These are phyloP conservation scores for Eucalyptus viminalis DNA, from an alignment of 345 rosid species.

Conservation along the genomic window DNA sequence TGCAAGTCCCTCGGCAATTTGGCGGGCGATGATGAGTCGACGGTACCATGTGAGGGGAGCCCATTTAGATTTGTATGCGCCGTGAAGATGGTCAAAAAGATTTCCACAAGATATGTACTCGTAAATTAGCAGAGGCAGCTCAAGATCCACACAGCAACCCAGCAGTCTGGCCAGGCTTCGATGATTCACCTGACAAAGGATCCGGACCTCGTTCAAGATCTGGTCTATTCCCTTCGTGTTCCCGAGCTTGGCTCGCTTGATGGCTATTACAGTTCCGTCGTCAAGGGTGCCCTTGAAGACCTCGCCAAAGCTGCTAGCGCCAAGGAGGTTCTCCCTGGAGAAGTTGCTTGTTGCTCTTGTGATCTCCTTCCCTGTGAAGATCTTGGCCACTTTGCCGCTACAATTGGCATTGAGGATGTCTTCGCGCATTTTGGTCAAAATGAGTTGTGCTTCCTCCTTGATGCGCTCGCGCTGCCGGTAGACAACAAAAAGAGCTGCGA, in stretches of 20 bases:
- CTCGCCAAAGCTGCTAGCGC: conserved; percentile 47
- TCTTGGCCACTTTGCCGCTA: conserved; percentile 22
- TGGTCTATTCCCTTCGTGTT: conserved; percentile 37
- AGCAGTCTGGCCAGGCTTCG: conserved; percentile 27
- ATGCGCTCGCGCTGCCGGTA: conserved; percentile 4
- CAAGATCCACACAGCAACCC: conserved; percentile 38
- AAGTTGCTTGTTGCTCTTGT: conserved; percentile 33
- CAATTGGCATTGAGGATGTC: conserved; percentile 38
- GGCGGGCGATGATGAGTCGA: conserved; percentile 33
- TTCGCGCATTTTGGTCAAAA: conserved; percentile 29
- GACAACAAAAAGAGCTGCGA: conserved; percentile 5
- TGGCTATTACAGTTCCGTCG: conserved; percentile 29
- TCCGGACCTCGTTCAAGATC: conserved; percentile 48
- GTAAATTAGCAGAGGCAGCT: conserved; percentile 38
- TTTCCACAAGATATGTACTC: conserved; percentile 42
- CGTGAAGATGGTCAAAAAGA: conserved; percentile 31
- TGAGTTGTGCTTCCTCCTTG: conserved; percentile 18
- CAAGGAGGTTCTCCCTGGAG: conserved; percentile 27
- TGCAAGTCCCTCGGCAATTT: conserved; percentile 42
- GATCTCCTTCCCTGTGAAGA: conserved; percentile 47
- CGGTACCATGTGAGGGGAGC: conserved; percentile 17
- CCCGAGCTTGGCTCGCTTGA: conserved; percentile 45
- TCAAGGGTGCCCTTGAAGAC: conserved; percentile 40
- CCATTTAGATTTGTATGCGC: neutral
- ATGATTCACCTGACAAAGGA: conserved; percentile 55